phyloP scores from a whole-genome alignment of 495 filamentous ascomycete genomes.

The Penicillium verhagenii region DNA sequence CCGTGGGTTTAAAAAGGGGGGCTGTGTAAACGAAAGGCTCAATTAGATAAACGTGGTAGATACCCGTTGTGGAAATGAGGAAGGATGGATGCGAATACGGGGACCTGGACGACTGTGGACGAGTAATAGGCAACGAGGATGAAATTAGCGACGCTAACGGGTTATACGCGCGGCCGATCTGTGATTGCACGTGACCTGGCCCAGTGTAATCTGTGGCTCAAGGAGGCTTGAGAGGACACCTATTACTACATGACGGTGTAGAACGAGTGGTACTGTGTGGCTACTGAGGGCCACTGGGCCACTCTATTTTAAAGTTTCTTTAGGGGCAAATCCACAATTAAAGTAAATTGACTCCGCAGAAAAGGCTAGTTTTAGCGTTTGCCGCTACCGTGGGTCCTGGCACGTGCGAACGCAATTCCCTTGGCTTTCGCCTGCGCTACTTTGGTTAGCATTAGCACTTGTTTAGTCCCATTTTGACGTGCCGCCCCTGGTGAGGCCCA shows the following conservation, averaged over 20 bases:
- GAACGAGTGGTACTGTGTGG: no score
- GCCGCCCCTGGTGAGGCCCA: neutral
- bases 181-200: neutral
- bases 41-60: neutral
- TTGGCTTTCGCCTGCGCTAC: no score
- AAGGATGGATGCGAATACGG: neutral
- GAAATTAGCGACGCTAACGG: neutral
- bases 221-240: no score
- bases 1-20: slow-evolving; percentile 10
- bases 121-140: neutral
- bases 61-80: neutral
- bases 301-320: neutral
- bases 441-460: no score
- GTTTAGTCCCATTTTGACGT: no score
- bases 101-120: neutral
- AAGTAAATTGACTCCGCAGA: neutral
- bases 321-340: neutral
- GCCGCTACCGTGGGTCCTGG: neutral
- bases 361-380: neutral
- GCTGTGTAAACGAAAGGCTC: slow-evolving; percentile 5
- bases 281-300: no score
- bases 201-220: neutral
- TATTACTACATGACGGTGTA: neutral
- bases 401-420: neutral
- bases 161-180: neutral